Evolutionary conservation across 2,329 filamentous ascomycete species (phyloP).

Genomic region (Aspergillus brasiliensis): DNA sequence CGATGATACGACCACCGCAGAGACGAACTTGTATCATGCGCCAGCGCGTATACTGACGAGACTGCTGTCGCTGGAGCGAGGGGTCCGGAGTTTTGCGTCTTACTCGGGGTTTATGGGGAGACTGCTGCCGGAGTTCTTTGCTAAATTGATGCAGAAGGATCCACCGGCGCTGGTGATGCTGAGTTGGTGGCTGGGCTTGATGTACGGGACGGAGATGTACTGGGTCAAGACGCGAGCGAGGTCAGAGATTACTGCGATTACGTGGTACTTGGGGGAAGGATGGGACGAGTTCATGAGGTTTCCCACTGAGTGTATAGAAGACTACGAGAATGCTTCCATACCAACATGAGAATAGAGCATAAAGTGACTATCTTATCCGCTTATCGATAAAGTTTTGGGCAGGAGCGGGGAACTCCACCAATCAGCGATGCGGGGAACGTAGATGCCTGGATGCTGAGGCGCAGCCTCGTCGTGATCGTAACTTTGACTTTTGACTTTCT

Average conservation of each 20-base stretch:
- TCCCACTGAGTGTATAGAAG: constrained; percentile 26
- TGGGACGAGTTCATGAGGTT: constrained; percentile 35
- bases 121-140: constrained; percentile 32
- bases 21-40: constrained; percentile 40
- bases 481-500: constrained; percentile 6
- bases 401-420: constrained; percentile 12
- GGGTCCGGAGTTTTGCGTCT: constrained; percentile 24
- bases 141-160: constrained; percentile 33
- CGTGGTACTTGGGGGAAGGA: constrained; percentile 38
- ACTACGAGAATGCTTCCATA: background rate
- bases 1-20: constrained; percentile 28
- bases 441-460: constrained; percentile 29
- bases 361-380: background rate
- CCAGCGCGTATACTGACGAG: constrained; percentile 37
- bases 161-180: constrained; percentile 36
- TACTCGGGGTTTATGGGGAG: constrained; percentile 40
- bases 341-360: background rate
- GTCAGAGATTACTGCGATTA: constrained; percentile 41
- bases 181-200: constrained; percentile 38
- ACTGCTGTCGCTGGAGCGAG: constrained; percentile 33
- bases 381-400: background rate
- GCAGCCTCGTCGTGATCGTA: constrained; percentile 4
- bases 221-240: constrained; percentile 35
- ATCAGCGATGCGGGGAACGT: constrained; percentile 26
- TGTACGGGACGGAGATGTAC: constrained; percentile 28